Percentiles rank a stretch among this genome's conserved stretches.
Conservation (phyloP, 2,329 filamentous ascomycete genomes). For the Penicillium sp. region DNA sequence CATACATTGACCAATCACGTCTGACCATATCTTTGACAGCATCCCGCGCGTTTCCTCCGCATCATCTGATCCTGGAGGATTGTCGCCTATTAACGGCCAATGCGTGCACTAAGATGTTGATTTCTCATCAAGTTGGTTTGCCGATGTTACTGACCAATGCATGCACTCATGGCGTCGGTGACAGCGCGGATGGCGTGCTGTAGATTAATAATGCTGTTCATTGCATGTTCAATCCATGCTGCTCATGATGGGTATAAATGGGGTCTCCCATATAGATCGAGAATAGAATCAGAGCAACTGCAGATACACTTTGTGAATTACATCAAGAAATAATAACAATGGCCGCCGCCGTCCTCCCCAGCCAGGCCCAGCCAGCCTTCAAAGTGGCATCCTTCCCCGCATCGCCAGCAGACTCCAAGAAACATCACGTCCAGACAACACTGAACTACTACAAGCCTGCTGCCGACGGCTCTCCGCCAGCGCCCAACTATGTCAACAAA, state of each 20-base stretch:
- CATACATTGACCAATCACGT: not conserved
- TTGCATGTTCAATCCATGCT: not conserved
- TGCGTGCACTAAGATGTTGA: constrained; percentile 3
- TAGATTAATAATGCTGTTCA: constrained; percentile 18
- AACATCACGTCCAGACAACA: constrained; percentile 38
- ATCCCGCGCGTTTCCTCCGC: too few relatives aligned
- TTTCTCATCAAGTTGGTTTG: constrained; percentile 29
- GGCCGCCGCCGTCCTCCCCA: constrained; percentile 25
- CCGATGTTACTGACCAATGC: constrained; percentile 1
- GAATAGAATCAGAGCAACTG: not conserved
- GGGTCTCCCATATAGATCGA: not conserved
- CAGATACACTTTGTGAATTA: not conserved
- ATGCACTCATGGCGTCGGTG: constrained; percentile 15
- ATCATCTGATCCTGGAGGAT: too few relatives aligned
- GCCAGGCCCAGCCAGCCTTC: constrained; percentile 10
- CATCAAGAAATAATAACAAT: constrained; percentile 7
- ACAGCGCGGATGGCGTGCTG: constrained; percentile 29
- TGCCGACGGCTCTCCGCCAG: constrained; percentile 42
- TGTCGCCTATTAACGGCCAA: not conserved
- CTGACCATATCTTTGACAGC: too few relatives aligned
- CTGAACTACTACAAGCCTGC: constrained; percentile 48
- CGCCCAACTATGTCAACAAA: constrained; percentile 30
- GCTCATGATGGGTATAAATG: not conserved
- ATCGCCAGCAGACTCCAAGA: constrained; percentile 19
- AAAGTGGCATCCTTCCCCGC: constrained; percentile 14